These are phyloP conservation scores for Gossypium schwendimanii DNA, from an alignment of 441 rosid genomes.

Conservation along the genomic window DNA sequence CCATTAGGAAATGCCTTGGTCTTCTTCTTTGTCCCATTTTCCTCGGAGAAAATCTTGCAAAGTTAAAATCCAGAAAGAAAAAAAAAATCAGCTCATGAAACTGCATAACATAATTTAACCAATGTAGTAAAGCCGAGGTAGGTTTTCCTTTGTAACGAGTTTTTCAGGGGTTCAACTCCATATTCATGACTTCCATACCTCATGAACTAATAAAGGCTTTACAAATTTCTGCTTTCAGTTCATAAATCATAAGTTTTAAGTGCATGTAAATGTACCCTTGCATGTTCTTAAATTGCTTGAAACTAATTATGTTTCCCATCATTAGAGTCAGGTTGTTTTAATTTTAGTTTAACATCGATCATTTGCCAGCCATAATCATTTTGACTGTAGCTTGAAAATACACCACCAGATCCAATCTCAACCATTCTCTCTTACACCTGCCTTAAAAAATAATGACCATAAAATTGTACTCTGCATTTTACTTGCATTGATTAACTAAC, in stretches of 20 bases:
- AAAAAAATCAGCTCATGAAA: neutral
- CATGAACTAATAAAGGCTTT: neutral
- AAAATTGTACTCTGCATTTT: neutral
- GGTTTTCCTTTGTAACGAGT: neutral
- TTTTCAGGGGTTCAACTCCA: neutral
- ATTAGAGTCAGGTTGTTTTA: neutral
- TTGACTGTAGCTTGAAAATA: neutral
- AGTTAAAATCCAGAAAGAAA: neutral
- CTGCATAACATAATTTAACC: neutral
- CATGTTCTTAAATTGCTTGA: neutral
- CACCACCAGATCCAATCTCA: neutral
- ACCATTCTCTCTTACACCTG: neutral
- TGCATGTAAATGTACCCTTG: neutral
- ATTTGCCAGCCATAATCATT: neutral
- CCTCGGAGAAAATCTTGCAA: neutral
- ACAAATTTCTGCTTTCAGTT: neutral
- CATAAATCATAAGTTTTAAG: neutral
- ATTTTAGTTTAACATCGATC: neutral
- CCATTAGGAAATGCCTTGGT: neutral
- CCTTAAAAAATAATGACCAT: neutral
- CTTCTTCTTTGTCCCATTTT: slow-evolving; percentile 8
- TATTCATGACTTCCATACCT: neutral
- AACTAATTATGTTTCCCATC: neutral
- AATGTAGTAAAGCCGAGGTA: neutral
- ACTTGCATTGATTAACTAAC: neutral